Percentiles rank a stretch among this genome's conserved stretches.
These are phyloP conservation scores for Ustilago trichophora DNA, from an alignment of 1,284 basidiomycete species.

Conservation along the genomic window DNA sequence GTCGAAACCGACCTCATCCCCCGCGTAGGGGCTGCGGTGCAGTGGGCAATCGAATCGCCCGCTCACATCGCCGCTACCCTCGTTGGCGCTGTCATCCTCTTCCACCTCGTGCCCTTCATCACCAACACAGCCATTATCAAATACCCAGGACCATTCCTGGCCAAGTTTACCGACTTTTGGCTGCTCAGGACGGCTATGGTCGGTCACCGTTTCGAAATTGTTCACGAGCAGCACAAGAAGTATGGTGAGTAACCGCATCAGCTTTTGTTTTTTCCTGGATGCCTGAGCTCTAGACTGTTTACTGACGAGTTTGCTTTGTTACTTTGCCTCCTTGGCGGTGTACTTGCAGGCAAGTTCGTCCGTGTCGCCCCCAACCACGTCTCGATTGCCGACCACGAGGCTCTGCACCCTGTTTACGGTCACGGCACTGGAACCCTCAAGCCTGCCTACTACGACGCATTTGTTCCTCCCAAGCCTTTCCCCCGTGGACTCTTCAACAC, in stretches of 20 bases:
- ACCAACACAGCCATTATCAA: slow-evolving; percentile 24
- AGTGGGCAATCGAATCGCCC: slow-evolving; percentile 35
- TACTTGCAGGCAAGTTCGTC: slow-evolving; percentile 71
- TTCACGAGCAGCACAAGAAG: slow-evolving; percentile 80
- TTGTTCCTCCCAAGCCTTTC: slow-evolving; percentile 68
- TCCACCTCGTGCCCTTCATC: slow-evolving; percentile 49
- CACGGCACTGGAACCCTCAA: slow-evolving; percentile 57
- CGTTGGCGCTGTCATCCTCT: slow-evolving; percentile 34
- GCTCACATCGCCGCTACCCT: slow-evolving; percentile 27
- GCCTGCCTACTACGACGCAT: slow-evolving; percentile 76
- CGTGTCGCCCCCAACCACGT: slow-evolving; percentile 87
- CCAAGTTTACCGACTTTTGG: slow-evolving; percentile 81
- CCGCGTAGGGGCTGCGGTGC: slow-evolving; percentile 21
- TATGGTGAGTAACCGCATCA: slow-evolving; percentile 72
- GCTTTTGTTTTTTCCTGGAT: neutral
- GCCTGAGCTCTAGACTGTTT: neutral
- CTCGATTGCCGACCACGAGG: slow-evolving; percentile 76
- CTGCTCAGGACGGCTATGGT: slow-evolving; percentile 74
- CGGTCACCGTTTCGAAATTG: slow-evolving; percentile 79
- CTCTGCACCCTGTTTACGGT: slow-evolving; percentile 46
- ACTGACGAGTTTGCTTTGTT: neutral
- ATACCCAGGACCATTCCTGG: slow-evolving; percentile 78
- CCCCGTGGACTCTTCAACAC: slow-evolving; percentile 79
- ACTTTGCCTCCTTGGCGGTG: neutral
- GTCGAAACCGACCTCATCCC: slow-evolving; percentile 40